phyloP scores from a whole-genome alignment of 2,329 filamentous ascomycete genomes.

The Arachnomyces sp. region DNA sequence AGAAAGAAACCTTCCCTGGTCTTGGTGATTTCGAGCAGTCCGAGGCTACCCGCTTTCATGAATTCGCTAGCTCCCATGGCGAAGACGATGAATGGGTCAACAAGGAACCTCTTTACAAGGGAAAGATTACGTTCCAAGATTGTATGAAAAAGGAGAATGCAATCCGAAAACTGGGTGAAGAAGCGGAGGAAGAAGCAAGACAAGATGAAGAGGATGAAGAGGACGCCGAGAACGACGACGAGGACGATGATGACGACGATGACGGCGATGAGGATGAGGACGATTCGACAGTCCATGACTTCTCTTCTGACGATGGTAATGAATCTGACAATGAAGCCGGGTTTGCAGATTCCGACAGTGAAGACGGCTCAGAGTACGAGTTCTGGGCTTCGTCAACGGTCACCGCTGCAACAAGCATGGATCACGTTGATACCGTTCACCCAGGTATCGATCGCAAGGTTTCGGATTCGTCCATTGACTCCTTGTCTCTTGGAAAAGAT shows the following conservation, averaged over 20 bases:
- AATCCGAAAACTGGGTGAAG: slow-evolving; percentile 76
- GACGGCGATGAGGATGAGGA: slow-evolving; percentile 47
- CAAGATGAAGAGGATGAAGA: slow-evolving; percentile 63
- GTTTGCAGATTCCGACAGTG: slow-evolving; percentile 62
- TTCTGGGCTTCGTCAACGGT: slow-evolving; percentile 52
- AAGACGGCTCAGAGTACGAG: slow-evolving; percentile 59
- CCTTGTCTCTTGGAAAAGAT: slow-evolving; percentile 27
- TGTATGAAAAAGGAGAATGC: slow-evolving; percentile 83
- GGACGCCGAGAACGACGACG: slow-evolving; percentile 42
- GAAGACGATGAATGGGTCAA: slow-evolving; percentile 90
- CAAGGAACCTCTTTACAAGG: slow-evolving; percentile 55
- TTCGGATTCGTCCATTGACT: slow-evolving; percentile 50
- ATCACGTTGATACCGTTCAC: slow-evolving; percentile 43
- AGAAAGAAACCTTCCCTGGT: slow-evolving; percentile 26
- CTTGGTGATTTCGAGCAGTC: slow-evolving; percentile 35
- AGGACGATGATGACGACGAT: slow-evolving; percentile 52
- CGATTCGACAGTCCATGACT: slow-evolving; percentile 28
- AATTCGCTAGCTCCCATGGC: slow-evolving; percentile 76
- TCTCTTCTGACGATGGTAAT: slow-evolving; percentile 53
- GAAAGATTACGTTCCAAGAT: slow-evolving; percentile 79
- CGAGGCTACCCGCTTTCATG: slow-evolving; percentile 60
- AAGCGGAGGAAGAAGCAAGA: slow-evolving; percentile 82
- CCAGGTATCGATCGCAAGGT: slow-evolving; percentile 38
- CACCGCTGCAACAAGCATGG: slow-evolving; percentile 47
- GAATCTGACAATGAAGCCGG: slow-evolving; percentile 73